Evolutionary conservation across 768 basidiomycete species (phyloP).

Genomic region (Sutorius australiensis): DNA sequence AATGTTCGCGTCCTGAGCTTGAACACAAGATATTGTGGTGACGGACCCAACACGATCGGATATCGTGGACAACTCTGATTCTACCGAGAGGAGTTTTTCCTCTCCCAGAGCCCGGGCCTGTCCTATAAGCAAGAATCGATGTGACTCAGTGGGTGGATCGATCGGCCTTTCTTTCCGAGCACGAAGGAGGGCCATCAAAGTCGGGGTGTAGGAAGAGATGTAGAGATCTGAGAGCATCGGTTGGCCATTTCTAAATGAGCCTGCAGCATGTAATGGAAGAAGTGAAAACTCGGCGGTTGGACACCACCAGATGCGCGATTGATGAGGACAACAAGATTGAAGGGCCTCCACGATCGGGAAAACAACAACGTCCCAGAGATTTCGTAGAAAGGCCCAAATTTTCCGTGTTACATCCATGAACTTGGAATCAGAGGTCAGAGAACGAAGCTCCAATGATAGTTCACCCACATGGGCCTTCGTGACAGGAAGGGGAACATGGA

Average conservation of each 20-base stretch:
- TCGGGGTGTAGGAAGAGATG: no score
- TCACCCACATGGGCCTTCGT: neutral
- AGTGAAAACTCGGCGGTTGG: neutral
- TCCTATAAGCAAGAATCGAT: neutral
- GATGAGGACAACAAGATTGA: no score
- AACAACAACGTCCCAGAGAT: neutral
- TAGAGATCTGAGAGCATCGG: no score
- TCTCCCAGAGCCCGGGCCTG: neutral
- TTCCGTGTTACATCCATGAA: neutral
- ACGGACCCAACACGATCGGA: neutral
- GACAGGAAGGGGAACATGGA: neutral
- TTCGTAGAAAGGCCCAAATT: neutral
- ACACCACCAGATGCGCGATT: neutral
- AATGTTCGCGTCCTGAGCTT: neutral
- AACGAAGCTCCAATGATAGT: neutral
- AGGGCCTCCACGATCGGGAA: neutral
- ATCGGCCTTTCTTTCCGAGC: neutral
- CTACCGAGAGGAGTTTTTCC: neutral
- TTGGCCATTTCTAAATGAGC: no score
- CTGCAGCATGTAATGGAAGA: no score
- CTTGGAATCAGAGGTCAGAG: neutral
- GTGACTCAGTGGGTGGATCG: neutral
- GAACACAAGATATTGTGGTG: neutral
- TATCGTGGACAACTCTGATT: neutral
- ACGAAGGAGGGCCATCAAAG: neutral